Evolutionary conservation across 2,329 filamentous ascomycete genomes (phyloP), one percentile per base, ranked within the genome.

Genomic region (Ambrosiella beaveri): DNA sequence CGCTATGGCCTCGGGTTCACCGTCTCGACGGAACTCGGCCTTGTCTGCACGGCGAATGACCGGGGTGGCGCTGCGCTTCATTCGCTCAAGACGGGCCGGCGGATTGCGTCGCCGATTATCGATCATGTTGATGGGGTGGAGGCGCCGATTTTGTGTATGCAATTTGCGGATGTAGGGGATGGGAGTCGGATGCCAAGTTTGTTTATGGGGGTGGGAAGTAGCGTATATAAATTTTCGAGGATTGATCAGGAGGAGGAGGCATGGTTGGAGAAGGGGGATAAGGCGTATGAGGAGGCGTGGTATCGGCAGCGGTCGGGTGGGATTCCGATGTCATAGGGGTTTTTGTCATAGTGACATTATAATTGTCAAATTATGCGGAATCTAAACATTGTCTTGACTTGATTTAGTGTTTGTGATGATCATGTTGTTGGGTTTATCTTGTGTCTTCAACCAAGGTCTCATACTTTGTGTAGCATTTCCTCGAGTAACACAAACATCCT

Each of bases 1-100:
- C 71, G 73, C 49, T 66, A 74, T 47, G 66, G 73, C 15, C 70
- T 76, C 8, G 80, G 79, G 0, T 73, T 81, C 62, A 78, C 79
- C 56, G 71, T 76, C 3, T 71, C 74, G 59, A 53, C 66, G 0
- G 68, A 70, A n/a, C 65, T 73, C 7, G 76, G 75, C 11, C 62
- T 78, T 27, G 72, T 79, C 3, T 79, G 79, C 0, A 75, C 78
- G 0, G 77, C 75, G 0, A 76, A 79, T 52, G 74, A 77, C 44
- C 70, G 76, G 53, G 73, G 72, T 9, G 71, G 66, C 0, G 67
- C 81, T 0, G 70, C 64, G 1, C 62, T 81, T 11, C 80, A 78
- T 62, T 79, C 77, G 7, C 64, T 78, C 6, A 63, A 62, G 7
- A 74, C 72, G 1, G 78, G 78, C 0, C 62, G 67, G 9, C 64